A percentile compares a stretch with the other conserved stretches of the same genome.
These are phyloP conservation scores for Kwoniella sp. DNA, from an alignment of 768 basidiomycete species.

Conservation along the genomic window DNA sequence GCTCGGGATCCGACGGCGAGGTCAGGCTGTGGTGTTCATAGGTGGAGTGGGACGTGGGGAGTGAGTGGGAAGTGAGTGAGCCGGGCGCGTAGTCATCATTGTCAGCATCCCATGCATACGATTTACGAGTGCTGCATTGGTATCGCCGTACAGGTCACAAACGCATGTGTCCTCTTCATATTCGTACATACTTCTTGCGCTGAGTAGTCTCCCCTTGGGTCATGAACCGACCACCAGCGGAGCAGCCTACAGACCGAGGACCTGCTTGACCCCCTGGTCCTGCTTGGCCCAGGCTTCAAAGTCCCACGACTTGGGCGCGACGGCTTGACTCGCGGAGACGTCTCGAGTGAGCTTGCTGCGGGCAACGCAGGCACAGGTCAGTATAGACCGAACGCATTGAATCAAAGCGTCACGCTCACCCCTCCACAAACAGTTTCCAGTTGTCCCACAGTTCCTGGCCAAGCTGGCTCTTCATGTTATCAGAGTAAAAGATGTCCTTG, in stretches of 20 bases:
- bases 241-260: neutral
- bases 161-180: no score
- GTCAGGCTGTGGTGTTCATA: constrained; percentile 69
- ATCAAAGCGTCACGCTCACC: constrained; percentile 5
- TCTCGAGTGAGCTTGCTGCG: neutral
- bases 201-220: no score
- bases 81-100: no score
- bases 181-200: no score
- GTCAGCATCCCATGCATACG: no score
- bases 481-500: constrained; percentile 12
- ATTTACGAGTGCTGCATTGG: no score
- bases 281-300: constrained; percentile 10
- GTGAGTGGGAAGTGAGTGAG: no score
- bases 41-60: no score
- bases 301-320: neutral
- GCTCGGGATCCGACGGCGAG: constrained; percentile 86
- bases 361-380: neutral
- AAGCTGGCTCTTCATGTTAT: constrained; percentile 4
- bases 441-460: constrained; percentile 18
- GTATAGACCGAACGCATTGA: neutral
- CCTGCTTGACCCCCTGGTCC: constrained; percentile 1
- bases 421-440: constrained; percentile 7
- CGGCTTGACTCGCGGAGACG: neutral
- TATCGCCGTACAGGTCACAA: no score
- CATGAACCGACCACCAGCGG: no score